Base-by-base conservation (phyloP, 2,329 filamentous ascomycete genomes). In the Alternaria angustiovoidea region DNA sequence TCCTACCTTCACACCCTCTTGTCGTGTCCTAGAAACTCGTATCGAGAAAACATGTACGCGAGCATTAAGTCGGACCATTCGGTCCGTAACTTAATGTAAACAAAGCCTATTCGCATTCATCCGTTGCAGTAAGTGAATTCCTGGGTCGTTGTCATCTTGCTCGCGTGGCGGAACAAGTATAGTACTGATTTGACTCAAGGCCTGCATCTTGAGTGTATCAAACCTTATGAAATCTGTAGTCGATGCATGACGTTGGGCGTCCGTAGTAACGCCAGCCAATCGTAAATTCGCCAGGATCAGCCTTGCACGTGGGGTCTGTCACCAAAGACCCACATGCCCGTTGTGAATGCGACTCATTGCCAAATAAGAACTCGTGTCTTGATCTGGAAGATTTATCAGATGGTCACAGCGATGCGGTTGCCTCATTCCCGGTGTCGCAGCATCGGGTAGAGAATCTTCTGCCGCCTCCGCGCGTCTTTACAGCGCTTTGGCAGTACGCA, bases 221-320 rank as follows among this genome's bases (percentile, higher is more conserved):
- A 38, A 38, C 46, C 46, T 49, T 36, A n/a, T 36, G 30, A 49
- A 49, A 26, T 36, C 14, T 4, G 8, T 36, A 36, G 57, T 59
- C 20, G 44, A 46, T 41, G 24, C 30, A 43, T 38, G 56, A 48
- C 43, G 43, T 54, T 43, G 43, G 24, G 44, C 52, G 26, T 39
- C 51, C 57, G 32, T 18, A 43, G 44, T 55, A 38, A 28, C 9
- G 52, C 57, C 51, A 54, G 38, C 57, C 57, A 59, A 59, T 55
- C 7, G 18, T 4, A 14, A 20, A 47, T 30, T 46, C 52, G 11
- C 34, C 12, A 26, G 22, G 4, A 30, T 39, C 22, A 39, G 43
- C 30, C 43, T 48, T 32, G 34, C 43, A 48, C 43, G 24, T 48
- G 43, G 24, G 14, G 20, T 30, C 26, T 38, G 24, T 48, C 43